These are phyloP conservation scores for Phialophora expanda DNA, from an alignment of 2,329 filamentous ascomycete species.

Conservation along the genomic window DNA sequence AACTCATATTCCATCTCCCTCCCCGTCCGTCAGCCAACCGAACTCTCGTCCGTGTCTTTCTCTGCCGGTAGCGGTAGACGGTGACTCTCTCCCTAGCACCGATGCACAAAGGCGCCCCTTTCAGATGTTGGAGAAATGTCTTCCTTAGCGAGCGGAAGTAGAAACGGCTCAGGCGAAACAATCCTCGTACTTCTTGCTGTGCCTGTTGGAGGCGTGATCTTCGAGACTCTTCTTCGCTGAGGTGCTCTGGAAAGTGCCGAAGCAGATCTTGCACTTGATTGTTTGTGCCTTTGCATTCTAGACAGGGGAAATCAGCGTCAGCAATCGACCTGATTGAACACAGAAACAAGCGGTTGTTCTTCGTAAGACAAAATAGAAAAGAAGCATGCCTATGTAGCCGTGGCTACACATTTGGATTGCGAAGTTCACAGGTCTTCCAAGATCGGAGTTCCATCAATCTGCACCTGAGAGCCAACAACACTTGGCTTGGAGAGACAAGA, in stretches of 20 bases:
- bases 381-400: neutral
- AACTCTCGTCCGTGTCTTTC: neutral
- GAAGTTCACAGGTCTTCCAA: neutral
- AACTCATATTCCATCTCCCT: neutral
- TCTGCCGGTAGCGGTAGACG: neutral
- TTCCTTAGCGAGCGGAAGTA: neutral
- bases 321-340: neutral
- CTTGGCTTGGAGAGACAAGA: neutral
- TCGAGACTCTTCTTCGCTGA: constrained; percentile 72
- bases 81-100: neutral
- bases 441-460: too few species aligned
- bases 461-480: neutral
- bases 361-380: neutral
- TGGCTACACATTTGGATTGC: neutral
- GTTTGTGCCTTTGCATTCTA: constrained; percentile 75
- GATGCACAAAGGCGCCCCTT: neutral
- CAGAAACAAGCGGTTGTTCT: neutral
- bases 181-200: constrained; percentile 70
- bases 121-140: neutral
- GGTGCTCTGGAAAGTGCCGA: constrained; percentile 78
- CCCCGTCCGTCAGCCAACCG: neutral
- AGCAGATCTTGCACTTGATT: constrained; percentile 78
- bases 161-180: constrained; percentile 64
- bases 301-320: constrained; percentile 1
- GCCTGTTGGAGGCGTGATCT: constrained; percentile 76